These are phyloP conservation scores for Pythium apleroticum DNA, from an alignment of 352 stramenopile species.

Conservation along the genomic window DNA sequence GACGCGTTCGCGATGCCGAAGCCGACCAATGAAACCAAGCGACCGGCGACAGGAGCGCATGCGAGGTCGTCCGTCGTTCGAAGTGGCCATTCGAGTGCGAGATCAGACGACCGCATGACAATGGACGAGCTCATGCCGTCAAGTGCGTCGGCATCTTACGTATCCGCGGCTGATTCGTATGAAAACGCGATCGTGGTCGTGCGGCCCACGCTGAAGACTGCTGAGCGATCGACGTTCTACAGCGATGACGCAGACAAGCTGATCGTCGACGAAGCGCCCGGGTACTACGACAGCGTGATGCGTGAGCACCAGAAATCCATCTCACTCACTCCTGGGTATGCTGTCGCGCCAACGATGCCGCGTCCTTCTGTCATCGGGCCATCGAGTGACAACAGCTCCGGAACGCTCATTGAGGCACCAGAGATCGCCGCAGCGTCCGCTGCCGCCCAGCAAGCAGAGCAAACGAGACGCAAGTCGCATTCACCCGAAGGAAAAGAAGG, in stretches of 20 bases:
- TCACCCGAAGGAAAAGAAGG: conserved; percentile 1
- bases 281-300: conserved; percentile 48
- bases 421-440: background rate
- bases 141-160: conserved; percentile 21
- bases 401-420: conserved; percentile 43
- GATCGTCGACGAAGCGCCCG: conserved; percentile 58
- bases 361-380: conserved; percentile 13
- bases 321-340: conserved; percentile 1
- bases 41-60: background rate
- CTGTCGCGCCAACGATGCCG: conserved; percentile 7
- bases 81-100: background rate
- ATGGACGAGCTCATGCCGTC: conserved; percentile 15
- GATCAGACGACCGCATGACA: conserved; percentile 11
- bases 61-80: background rate
- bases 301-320: background rate
- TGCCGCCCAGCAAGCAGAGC: background rate
- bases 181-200: conserved; percentile 1
- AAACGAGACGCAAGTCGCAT: conserved; percentile 15
- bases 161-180: background rate
- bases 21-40: conserved; percentile 6
- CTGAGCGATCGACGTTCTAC: conserved; percentile 27
- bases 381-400: conserved; percentile 32
- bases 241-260: conserved; percentile 36
- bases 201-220: conserved; percentile 6
- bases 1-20: conserved; percentile 18